Percentiles rank a stretch among this genome's conserved stretches.
phyloP scores from a whole-genome alignment of 2,329 filamentous ascomycete genomes.

The Pestalotiopsis sp. region DNA sequence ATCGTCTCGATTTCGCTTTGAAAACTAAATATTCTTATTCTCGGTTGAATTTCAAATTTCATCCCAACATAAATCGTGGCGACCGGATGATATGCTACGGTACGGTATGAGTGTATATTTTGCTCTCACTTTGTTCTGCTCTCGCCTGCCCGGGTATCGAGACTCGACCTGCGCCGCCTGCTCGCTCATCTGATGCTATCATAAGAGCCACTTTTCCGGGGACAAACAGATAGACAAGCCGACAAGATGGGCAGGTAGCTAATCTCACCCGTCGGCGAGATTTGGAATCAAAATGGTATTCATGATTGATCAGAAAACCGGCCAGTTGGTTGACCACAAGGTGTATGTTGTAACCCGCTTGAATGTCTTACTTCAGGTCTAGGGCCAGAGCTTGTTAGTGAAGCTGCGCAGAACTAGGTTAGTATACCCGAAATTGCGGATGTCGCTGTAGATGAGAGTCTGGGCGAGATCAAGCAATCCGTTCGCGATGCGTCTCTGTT shows the following conservation, averaged over 20 bases:
- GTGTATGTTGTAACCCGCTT: not conserved
- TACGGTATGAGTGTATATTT: too few species aligned
- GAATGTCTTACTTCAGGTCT: not conserved
- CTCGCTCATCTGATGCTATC: not conserved
- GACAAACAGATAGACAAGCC: not conserved
- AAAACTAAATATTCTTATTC: too few species aligned
- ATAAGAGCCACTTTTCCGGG: not conserved
- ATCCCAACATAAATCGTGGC: too few species aligned
- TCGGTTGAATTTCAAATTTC: too few species aligned
- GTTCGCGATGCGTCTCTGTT: not conserved
- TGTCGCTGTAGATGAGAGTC: not conserved
- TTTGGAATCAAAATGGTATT: not conserved
- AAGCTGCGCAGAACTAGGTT: not conserved
- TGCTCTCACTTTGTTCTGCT: too few species aligned
- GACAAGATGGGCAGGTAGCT: not conserved
- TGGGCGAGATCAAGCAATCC: not conserved
- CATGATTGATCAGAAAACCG: not conserved
- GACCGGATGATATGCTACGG: too few species aligned
- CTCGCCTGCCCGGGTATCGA: too few species aligned
- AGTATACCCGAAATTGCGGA: not conserved
- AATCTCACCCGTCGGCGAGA: conserved; percentile 5
- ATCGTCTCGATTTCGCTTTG: too few species aligned
- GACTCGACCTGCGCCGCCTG: not conserved
- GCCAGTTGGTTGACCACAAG: not conserved
- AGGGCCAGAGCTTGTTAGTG: not conserved